Conservation (phyloP, 2,329 filamentous ascomycete genomes). For the Trichoderma harzianum region DNA sequence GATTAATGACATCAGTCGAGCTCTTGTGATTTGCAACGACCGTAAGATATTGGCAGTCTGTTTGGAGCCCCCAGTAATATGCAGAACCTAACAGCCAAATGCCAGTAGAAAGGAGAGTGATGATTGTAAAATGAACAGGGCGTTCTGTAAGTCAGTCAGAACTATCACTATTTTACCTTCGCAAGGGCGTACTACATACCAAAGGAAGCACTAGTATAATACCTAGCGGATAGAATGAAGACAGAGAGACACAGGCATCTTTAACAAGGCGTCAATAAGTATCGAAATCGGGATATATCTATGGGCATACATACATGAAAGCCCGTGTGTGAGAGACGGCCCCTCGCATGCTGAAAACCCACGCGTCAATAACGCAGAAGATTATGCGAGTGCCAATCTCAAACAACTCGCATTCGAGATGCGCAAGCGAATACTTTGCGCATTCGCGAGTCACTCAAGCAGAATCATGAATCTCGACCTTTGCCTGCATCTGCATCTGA, state of each 20-base stretch:
- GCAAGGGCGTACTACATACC: slow-evolving; percentile 25
- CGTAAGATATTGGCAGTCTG: background rate
- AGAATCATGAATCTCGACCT: background rate
- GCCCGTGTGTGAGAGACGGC: background rate
- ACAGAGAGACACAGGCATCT: slow-evolving; percentile 33
- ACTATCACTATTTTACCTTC: background rate
- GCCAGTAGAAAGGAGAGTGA: slow-evolving; percentile 14
- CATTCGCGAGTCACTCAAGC: background rate
- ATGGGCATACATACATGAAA: background rate
- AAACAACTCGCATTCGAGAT: background rate
- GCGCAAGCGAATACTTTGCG: background rate
- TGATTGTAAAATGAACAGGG: slow-evolving; percentile 35
- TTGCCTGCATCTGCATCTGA: background rate
- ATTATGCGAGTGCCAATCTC: background rate
- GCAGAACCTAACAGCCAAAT: background rate
- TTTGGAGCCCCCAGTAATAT: background rate
- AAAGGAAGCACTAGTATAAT: slow-evolving; percentile 36
- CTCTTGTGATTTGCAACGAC: slow-evolving; percentile 6
- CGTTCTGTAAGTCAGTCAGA: slow-evolving; percentile 26
- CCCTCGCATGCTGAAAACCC: background rate
- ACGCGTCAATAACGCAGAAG: background rate
- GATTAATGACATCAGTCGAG: background rate
- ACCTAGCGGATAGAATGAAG: slow-evolving; percentile 32
- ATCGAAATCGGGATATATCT: background rate
- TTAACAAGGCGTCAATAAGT: background rate